Conservation (phyloP, 305 asterid genomes). For the Rubia tinctorum region DNA sequence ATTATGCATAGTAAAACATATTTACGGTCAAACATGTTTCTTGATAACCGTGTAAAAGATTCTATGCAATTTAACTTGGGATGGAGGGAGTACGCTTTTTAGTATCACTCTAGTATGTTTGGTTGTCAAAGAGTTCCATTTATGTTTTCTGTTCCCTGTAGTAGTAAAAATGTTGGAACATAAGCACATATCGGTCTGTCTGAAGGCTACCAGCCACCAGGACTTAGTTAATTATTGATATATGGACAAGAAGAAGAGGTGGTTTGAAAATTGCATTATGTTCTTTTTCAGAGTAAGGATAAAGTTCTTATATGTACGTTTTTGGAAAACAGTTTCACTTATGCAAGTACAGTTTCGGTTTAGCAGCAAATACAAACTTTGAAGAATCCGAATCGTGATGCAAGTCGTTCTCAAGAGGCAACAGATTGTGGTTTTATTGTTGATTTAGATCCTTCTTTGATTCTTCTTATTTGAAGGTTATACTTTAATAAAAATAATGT, state of each 20-base stretch:
- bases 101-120: not conserved
- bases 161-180: not conserved
- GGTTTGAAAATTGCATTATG: not conserved
- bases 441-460: not conserved
- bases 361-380: not conserved
- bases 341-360: not conserved
- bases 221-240: not conserved
- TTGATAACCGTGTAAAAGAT: too few species aligned
- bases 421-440: not conserved
- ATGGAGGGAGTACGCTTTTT: too few species aligned
- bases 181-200: not conserved
- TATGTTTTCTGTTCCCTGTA: not conserved
- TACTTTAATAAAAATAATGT: not conserved
- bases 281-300: not conserved
- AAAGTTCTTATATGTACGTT: not conserved
- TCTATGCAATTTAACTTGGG: too few species aligned
- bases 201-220: not conserved
- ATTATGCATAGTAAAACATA: too few species aligned
- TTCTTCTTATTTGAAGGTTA: not conserved
- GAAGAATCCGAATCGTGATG: not conserved
- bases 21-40: too few species aligned
- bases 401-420: not conserved
- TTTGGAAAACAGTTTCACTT: not conserved
- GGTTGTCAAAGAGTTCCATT: not conserved
- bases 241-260: not conserved